A percentile compares a stretch with the other conserved stretches of the same genome.
phyloP scores from a whole-genome alignment of 2,329 filamentous ascomycete genomes.

The Nothopassalora personata region DNA sequence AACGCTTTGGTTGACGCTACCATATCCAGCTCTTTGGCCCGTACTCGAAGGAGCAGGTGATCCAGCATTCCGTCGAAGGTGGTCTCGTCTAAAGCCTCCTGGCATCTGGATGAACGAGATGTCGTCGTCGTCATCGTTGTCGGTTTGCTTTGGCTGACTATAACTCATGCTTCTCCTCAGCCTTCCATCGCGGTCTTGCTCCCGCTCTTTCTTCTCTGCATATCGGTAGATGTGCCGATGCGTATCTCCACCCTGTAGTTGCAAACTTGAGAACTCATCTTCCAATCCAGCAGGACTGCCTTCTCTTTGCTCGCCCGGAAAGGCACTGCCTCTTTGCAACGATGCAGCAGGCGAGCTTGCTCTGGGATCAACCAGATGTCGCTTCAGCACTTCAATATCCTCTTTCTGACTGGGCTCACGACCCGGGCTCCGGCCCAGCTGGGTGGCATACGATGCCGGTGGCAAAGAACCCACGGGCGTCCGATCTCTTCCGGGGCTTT shows the following conservation, averaged over 20 bases:
- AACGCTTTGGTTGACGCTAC: constrained; percentile 10
- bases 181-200: constrained; percentile 60
- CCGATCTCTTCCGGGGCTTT: constrained; percentile 47
- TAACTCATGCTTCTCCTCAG: constrained; percentile 84
- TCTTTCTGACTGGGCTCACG: constrained; percentile 61
- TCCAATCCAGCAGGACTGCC: constrained; percentile 36
- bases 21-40: constrained; percentile 26
- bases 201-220: constrained; percentile 78
- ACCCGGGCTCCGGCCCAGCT: constrained; percentile 46
- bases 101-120: constrained; percentile 89
- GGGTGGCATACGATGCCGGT: constrained; percentile 49
- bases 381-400: constrained; percentile 83
- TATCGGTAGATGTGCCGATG: constrained; percentile 94
- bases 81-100: constrained; percentile 88
- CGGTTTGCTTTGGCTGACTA: constrained; percentile 62
- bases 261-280: constrained; percentile 89
- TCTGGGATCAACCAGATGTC: constrained; percentile 75
- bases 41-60: constrained; percentile 45
- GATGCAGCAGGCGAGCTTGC: constrained; percentile 33
- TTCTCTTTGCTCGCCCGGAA: constrained; percentile 28
- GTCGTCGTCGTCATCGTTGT: constrained; percentile 62
- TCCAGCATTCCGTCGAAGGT: constrained; percentile 68
- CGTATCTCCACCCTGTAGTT: constrained; percentile 88
- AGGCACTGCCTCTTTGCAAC: constrained; percentile 19
- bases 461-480: constrained; percentile 74